phyloP scores from a whole-genome alignment of 2,329 filamentous ascomycete genomes.

The Aspergillus sp. region DNA sequence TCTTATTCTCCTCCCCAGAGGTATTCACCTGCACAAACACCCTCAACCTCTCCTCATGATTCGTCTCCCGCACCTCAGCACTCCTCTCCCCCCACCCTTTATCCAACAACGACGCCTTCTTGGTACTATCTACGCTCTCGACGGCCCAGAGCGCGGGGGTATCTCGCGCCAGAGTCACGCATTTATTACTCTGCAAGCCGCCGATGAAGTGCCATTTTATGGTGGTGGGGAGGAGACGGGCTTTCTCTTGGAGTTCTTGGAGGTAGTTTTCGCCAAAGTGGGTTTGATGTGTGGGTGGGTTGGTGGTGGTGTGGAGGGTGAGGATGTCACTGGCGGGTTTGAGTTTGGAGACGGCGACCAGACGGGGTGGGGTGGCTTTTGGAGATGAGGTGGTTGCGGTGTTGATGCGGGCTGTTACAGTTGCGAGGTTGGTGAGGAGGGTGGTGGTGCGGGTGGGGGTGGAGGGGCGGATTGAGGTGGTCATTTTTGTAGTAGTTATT shows the following conservation, averaged over 20 bases:
- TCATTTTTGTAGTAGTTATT: constrained; percentile 15
- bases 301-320: constrained; percentile 64
- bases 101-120: constrained; percentile 83
- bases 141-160: constrained; percentile 91
- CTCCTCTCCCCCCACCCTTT: constrained; percentile 66
- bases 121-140: constrained; percentile 76
- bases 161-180: constrained; percentile 76
- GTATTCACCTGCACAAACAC: constrained; percentile 96
- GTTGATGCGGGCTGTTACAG: constrained; percentile 61
- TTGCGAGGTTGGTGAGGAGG: constrained; percentile 63
- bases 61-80: constrained; percentile 37
- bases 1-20: constrained; percentile 82
- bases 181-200: constrained; percentile 90
- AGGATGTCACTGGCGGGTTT: constrained; percentile 92
- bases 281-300: constrained; percentile 55
- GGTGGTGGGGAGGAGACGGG: constrained; percentile 68
- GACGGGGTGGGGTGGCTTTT: constrained; percentile 25
- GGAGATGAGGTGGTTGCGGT: constrained; percentile 45
- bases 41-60: constrained; percentile 54
- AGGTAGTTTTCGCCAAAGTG: constrained; percentile 98
- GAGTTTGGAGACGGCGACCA: constrained; percentile 87
- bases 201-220: constrained; percentile 98
- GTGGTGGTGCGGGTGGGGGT: constrained; percentile 61
- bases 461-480: constrained; percentile 53
- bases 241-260: constrained; percentile 86